Evolutionary conservation across 2,329 filamentous ascomycete species (phyloP), one percentile per base, ranked within the genome.

Genomic region (Ophiognomonia clavigignenti-juglandacearum): DNA sequence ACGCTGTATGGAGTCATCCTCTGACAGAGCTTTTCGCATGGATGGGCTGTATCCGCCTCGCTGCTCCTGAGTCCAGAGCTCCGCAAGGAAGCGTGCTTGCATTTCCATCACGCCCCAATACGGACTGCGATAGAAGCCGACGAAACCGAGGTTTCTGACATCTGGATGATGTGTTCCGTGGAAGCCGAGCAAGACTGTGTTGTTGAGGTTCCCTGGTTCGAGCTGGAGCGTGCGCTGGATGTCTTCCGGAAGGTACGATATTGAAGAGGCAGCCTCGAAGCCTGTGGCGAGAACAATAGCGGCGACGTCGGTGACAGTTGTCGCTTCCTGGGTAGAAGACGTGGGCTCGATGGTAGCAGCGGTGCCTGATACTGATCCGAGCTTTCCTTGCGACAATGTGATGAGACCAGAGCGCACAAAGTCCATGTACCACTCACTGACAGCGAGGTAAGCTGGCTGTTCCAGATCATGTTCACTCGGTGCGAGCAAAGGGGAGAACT

Each of bases 61-160:
- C 1, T 62, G 34, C 2, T 62, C 55, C 1, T 63, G 36, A 4
- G 58, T 64, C 85, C 86, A 91, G 10, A 80, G 61, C 11, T 74
- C 63, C 0, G 82, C 73, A 6, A 91, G 67, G 52, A 86, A 75
- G 1, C 85, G 77, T 3, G 88, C 83, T 64, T 95, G 88, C 84
- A 90, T 87, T 62, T 93, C 88, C 75, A 92, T 89, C 0, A 90
- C 82, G 1, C 85, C 85, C 88, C 88, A 95, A 61, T 88, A 93
- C 0, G 88, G 87, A 0, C 86, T 86, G 51, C 88, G 78, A 59
- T 95, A 95, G 64, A 90, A 89, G 1, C 88, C 88, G 1, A 93
- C 83, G 57, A 93, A 91, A 0, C 86, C 87, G 0, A 93, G 66
- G 6, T 77, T 77, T 0, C 83, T 76, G 0, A 90, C 63, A 0